Evolutionary conservation across 73 alveolate species (phyloP).

Genomic region (Paramecium caudatum): DNA sequence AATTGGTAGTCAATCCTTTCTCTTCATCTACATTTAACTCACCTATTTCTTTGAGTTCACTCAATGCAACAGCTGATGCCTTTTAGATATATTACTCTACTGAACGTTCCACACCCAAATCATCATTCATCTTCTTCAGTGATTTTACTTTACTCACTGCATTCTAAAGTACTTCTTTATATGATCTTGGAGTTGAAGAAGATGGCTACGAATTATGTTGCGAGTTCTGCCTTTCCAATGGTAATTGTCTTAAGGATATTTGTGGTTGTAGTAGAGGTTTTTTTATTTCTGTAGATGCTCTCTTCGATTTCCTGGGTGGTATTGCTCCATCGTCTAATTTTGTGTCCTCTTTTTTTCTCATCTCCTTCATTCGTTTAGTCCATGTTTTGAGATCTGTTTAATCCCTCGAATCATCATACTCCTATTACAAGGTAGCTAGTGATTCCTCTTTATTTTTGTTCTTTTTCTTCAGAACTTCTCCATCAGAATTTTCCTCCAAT

Average conservation of each 20-base stretch:
- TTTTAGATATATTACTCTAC: slow-evolving; percentile 15
- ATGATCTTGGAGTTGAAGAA: background rate
- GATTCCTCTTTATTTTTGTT: slow-evolving; percentile 36
- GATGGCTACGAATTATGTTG: background rate
- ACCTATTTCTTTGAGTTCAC: slow-evolving; percentile 30
- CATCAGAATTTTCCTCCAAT: slow-evolving; percentile 55
- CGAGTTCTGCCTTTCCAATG: background rate
- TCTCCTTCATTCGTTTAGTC: slow-evolving; percentile 35
- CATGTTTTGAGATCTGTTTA: slow-evolving; percentile 2
- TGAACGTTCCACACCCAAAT: slow-evolving; percentile 1
- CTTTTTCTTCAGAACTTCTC: background rate
- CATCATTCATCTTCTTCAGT: background rate
- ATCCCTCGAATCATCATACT: slow-evolving; percentile 38
- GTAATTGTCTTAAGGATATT: background rate
- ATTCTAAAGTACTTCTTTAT: background rate
- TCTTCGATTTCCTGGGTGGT: background rate
- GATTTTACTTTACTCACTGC: background rate
- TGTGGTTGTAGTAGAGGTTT: background rate
- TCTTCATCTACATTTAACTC: slow-evolving; percentile 48
- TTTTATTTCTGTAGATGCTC: slow-evolving; percentile 36
- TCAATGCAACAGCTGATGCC: background rate
- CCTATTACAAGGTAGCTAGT: slow-evolving; percentile 13
- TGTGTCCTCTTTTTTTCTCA: background rate
- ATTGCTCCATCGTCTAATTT: background rate
- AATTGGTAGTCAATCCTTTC: background rate